phyloP scores from a whole-genome alignment of 1,284 basidiomycete genomes.

The Somion occarium region DNA sequence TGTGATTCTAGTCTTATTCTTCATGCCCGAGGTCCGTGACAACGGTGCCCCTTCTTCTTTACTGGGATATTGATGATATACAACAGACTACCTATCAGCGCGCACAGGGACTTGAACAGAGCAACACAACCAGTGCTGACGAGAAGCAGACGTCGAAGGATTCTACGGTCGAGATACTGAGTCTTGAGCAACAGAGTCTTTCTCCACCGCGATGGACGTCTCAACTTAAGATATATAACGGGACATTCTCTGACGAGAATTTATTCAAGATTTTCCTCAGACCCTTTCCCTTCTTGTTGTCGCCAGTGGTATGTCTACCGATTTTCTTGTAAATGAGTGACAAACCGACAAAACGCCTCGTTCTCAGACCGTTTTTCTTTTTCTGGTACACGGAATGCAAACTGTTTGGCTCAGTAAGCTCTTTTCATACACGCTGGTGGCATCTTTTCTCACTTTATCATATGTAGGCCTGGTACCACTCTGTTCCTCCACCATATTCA shows the following conservation, averaged over 20 bases:
- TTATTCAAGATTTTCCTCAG: constrained; percentile 32
- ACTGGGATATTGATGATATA: not conserved
- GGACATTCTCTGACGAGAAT: constrained; percentile 30
- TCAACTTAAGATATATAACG: constrained; percentile 33
- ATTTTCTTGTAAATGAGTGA: too few species aligned
- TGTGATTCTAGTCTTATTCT: constrained; percentile 33
- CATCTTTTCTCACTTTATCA: not conserved
- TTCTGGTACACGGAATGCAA: constrained; percentile 34
- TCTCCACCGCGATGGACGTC: constrained; percentile 23
- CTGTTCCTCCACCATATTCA: constrained; percentile 40
- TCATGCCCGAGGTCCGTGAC: constrained; percentile 37
- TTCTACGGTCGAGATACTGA: not conserved
- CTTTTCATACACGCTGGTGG: not conserved
- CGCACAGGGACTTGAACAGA: not conserved
- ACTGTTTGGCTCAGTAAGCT: constrained; percentile 37
- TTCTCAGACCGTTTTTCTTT: constrained; percentile 32
- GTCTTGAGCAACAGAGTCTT: not conserved
- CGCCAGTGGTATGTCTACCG: constrained; percentile 32
- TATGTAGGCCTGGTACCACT: constrained; percentile 32
- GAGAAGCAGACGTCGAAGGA: not conserved
- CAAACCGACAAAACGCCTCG: too few species aligned
- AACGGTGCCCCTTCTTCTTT: not conserved
- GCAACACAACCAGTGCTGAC: not conserved
- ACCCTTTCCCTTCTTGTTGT: constrained; percentile 37
- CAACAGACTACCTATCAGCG: constrained; percentile 28